Percentiles rank a stretch among this genome's conserved stretches.
Evolutionary conservation across 202 grass and related monocot species (phyloP).

Genomic region (Alloteropsis angusta): DNA sequence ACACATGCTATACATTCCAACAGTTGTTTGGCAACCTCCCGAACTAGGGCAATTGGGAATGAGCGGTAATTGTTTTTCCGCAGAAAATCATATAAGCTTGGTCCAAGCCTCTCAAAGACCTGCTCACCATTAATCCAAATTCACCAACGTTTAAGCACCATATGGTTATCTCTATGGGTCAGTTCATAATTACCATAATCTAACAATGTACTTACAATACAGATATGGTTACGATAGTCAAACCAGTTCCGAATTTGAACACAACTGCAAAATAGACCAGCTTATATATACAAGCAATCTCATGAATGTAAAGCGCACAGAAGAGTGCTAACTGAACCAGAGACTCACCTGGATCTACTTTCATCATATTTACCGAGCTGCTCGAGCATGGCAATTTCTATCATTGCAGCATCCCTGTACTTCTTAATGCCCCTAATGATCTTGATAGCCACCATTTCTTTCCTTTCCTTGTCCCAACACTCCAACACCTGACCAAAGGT

Average conservation of each 20-base stretch:
- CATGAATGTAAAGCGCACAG: slow-evolving; percentile 17
- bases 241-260: slow-evolving; percentile 99
- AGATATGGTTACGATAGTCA: slow-evolving; percentile 99
- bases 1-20: slow-evolving; percentile 99
- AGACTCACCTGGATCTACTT: slow-evolving; percentile 53
- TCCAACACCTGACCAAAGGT: slow-evolving; percentile 98
- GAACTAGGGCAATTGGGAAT: slow-evolving; percentile 93
- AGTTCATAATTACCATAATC: slow-evolving; percentile 61
- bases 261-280: slow-evolving; percentile 99
- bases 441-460: slow-evolving; percentile 97
- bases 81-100: slow-evolving; percentile 98
- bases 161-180: slow-evolving; percentile 31
- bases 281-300: slow-evolving; percentile 60
- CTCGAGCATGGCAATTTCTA: slow-evolving; percentile 88
- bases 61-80: slow-evolving; percentile 97
- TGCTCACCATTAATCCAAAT: slow-evolving; percentile 86
- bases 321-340: neutral
- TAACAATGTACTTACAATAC: slow-evolving; percentile 95
- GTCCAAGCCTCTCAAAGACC: slow-evolving; percentile 99
- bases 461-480: slow-evolving; percentile 89
- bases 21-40: slow-evolving; percentile 97
- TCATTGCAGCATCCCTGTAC: slow-evolving; percentile 96
- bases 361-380: slow-evolving; percentile 82
- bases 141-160: slow-evolving; percentile 61
- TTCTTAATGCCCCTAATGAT: slow-evolving; percentile 85